phyloP scores from a whole-genome alignment of 2,329 filamentous ascomycete species.

The Massarina eburnea region DNA sequence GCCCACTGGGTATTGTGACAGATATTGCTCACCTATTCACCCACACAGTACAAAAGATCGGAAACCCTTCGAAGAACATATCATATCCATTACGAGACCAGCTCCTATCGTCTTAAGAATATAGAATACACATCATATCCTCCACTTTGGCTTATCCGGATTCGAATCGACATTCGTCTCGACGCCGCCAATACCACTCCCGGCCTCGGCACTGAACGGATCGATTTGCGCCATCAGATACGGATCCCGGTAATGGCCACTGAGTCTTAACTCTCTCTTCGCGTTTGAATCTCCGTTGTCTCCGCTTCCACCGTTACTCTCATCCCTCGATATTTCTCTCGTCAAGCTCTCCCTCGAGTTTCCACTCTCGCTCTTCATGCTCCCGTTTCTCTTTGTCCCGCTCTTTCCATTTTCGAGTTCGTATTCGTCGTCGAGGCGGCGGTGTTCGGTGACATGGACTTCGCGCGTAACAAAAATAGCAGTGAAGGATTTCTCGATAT shows the following conservation, averaged over 20 bases:
- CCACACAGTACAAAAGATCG: too few species aligned
- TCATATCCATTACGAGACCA: too few species aligned
- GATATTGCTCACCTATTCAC: too few species aligned
- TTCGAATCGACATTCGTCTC: constrained; percentile 26
- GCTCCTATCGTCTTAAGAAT: too few species aligned
- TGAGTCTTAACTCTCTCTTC: constrained; percentile 3
- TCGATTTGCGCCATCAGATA: constrained; percentile 27
- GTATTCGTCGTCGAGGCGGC: constrained; percentile 20
- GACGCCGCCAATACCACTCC: constrained; percentile 7
- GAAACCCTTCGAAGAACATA: too few species aligned
- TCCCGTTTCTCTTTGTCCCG: constrained; percentile 6
- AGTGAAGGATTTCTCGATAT: constrained; percentile 26
- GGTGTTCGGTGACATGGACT: constrained; percentile 35
- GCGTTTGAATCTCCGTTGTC: constrained; percentile 5
- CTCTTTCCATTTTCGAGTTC: constrained; percentile 27
- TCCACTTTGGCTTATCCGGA: constrained; percentile 4
- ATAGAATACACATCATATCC: background rate
- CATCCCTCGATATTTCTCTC: constrained; percentile 6
- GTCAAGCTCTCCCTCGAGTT: constrained; percentile 25
- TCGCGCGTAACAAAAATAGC: constrained; percentile 39
- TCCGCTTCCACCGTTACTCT: constrained; percentile 3
- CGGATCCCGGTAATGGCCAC: constrained; percentile 20
- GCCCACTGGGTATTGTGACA: too few species aligned
- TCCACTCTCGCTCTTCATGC: constrained; percentile 26
- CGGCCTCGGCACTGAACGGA: constrained; percentile 20